These are phyloP conservation scores for Vachellia collinsii DNA, from an alignment of 306 rosid genomes.

Conservation along the genomic window DNA sequence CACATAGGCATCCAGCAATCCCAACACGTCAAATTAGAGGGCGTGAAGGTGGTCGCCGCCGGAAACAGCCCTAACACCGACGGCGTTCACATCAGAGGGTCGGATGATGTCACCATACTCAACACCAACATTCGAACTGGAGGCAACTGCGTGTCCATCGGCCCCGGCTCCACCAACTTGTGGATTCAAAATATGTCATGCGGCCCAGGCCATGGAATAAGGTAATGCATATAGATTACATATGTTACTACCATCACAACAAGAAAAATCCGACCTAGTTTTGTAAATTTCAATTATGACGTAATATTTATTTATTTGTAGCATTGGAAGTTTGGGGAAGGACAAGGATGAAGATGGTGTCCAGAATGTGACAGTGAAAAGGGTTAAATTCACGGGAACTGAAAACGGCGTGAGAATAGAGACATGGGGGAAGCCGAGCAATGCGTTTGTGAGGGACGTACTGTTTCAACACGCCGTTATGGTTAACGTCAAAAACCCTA, in stretches of 20 bases:
- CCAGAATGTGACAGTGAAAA: slow-evolving; percentile 67
- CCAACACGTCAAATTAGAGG: slow-evolving; percentile 49
- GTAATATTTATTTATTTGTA: slow-evolving; percentile 24
- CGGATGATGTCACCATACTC: slow-evolving; percentile 51
- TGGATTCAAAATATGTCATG: slow-evolving; percentile 68
- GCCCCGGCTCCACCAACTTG: slow-evolving; percentile 62
- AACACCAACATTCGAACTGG: slow-evolving; percentile 61
- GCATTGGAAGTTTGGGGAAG: slow-evolving; percentile 73
- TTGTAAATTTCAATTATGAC: background rate
- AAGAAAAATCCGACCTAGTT: no score
- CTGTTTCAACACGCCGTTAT: slow-evolving; percentile 52
- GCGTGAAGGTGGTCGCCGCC: slow-evolving; percentile 41
- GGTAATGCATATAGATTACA: no score
- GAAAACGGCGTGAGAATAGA: slow-evolving; percentile 68
- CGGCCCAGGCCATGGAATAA: slow-evolving; percentile 81
- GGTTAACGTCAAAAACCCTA: slow-evolving; percentile 64
- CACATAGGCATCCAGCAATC: slow-evolving; percentile 58
- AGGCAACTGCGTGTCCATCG: slow-evolving; percentile 68
- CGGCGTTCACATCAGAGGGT: slow-evolving; percentile 66
- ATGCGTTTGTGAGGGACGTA: slow-evolving; percentile 50
- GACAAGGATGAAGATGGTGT: slow-evolving; percentile 53
- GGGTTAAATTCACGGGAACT: slow-evolving; percentile 45
- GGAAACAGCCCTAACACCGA: slow-evolving; percentile 78
- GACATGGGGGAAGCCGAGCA: slow-evolving; percentile 65
- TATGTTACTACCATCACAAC: no score